These are phyloP conservation scores for Nicotiana rustica DNA, from an alignment of 305 asterid species.

Conservation along the genomic window DNA sequence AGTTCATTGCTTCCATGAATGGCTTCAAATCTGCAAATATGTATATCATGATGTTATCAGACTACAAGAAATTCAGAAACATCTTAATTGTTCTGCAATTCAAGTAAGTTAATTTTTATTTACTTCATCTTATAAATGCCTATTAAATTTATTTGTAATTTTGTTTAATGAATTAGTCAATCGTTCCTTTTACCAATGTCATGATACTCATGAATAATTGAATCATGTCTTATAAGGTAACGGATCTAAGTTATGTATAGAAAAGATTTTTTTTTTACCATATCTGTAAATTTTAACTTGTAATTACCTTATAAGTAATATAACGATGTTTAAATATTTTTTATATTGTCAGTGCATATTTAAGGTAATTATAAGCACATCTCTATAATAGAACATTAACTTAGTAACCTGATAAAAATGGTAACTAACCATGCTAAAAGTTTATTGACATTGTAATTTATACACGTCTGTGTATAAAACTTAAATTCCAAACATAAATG, in stretches of 20 bases:
- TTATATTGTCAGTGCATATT: too few species aligned
- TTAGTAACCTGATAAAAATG: background rate
- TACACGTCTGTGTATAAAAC: background rate
- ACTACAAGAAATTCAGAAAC: conserved; percentile 65
- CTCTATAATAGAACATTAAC: background rate
- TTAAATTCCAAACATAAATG: too few species aligned
- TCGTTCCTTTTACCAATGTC: background rate
- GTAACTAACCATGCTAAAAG: background rate
- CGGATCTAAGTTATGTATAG: too few species aligned
- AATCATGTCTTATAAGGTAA: background rate
- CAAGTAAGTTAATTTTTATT: conserved; percentile 50
- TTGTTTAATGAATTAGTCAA: background rate
- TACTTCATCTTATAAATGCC: background rate
- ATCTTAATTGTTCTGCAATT: conserved; percentile 70
- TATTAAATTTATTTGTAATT: background rate
- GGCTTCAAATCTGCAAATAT: conserved; percentile 77
- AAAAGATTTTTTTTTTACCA: too few species aligned
- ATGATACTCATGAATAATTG: too few species aligned
- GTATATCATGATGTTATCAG: conserved; percentile 82
- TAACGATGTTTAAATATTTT: too few species aligned
- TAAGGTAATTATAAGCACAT: background rate
- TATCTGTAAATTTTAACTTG: too few species aligned
- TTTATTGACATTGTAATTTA: background rate
- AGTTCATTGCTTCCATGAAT: conserved; percentile 52
- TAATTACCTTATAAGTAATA: background rate